Percentiles rank a stretch among this genome's conserved stretches.
These are phyloP conservation scores for Thalassiosira profunda DNA, from an alignment of 108 stramenopile species.

Conservation along the genomic window DNA sequence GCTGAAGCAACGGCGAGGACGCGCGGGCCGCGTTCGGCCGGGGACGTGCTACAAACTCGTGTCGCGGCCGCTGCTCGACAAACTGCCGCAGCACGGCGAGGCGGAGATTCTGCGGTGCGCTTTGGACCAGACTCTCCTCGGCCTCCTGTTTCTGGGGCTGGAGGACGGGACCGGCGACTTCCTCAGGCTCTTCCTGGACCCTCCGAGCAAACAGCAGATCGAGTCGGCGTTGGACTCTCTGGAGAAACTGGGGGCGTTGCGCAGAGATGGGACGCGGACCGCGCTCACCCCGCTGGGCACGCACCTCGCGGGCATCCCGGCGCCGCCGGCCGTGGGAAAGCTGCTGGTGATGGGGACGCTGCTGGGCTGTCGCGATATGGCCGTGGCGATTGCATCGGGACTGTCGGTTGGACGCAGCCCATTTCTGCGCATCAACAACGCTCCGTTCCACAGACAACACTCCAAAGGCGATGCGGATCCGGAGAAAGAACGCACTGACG, in stretches of 20 bases:
- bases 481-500: conserved; percentile 13
- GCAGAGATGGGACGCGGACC: conserved; percentile 17
- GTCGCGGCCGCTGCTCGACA: conserved; percentile 51
- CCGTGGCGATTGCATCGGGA: conserved; percentile 86
- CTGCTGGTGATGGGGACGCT: conserved; percentile 82
- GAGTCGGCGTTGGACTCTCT: conserved; percentile 67
- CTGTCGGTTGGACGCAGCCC: conserved; percentile 80
- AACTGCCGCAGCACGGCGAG: conserved; percentile 69
- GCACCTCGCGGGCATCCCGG: conserved; percentile 88
- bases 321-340: conserved; percentile 85
- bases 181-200: conserved; percentile 65
- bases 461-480: conserved; percentile 20
- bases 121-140: conserved; percentile 84
- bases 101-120: conserved; percentile 86
- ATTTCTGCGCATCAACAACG: conserved; percentile 71
- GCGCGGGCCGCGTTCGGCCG: conserved; percentile 84
- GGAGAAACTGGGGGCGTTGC: conserved; percentile 63
- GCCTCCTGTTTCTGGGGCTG: conserved; percentile 81
- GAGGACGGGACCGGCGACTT: conserved; percentile 76
- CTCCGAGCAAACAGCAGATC: conserved; percentile 66
- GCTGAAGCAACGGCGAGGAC: conserved; percentile 79
- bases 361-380: conserved; percentile 77
- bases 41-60: conserved; percentile 92
- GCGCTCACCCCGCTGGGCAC: conserved; percentile 76
- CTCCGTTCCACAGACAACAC: conserved; percentile 5